Evolutionary conservation across 352 stramenopile species (phyloP).

Genomic region (Phytopythium helicoides): DNA sequence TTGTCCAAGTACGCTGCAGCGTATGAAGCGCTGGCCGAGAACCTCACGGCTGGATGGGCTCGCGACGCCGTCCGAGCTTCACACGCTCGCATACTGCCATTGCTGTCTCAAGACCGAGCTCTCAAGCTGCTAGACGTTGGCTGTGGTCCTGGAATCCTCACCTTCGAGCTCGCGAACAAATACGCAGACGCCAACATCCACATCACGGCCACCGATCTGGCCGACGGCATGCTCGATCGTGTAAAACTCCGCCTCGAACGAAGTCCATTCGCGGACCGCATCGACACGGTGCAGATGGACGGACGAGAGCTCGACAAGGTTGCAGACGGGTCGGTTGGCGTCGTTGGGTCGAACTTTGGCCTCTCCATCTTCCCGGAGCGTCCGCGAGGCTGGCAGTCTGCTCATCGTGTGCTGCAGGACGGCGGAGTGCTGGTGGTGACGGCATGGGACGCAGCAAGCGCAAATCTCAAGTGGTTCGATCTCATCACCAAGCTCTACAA

Average conservation of each 20-base stretch:
- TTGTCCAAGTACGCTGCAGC: conserved; percentile 28
- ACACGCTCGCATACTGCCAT: conserved; percentile 7
- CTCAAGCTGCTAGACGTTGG: conserved; percentile 34
- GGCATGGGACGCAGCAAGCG: conserved; percentile 33
- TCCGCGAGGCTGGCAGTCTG: too few species aligned
- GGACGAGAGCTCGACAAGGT: conserved; percentile 31
- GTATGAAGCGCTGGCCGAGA: conserved; percentile 21
- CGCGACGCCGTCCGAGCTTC: conserved; percentile 25
- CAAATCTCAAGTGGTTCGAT: conserved; percentile 35
- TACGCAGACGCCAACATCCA: conserved; percentile 12
- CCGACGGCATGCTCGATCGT: conserved; percentile 35
- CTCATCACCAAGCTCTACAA: conserved; percentile 28
- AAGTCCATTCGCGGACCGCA: conserved; percentile 13
- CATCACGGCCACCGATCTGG: conserved; percentile 42
- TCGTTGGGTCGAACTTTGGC: too few species aligned
- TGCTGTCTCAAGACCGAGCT: neutral
- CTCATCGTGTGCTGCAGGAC: too few species aligned
- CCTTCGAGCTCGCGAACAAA: conserved; percentile 34
- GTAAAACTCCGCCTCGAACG: conserved; percentile 21
- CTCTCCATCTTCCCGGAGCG: too few species aligned
- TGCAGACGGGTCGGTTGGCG: conserved; percentile 25
- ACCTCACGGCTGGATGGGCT: conserved; percentile 17
- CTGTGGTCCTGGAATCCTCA: conserved; percentile 25
- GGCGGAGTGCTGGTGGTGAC: conserved; percentile 39
- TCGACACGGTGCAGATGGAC: conserved; percentile 40